Base-by-base conservation (phyloP, 176 grass and related monocot species). In the Poa annua region DNA sequence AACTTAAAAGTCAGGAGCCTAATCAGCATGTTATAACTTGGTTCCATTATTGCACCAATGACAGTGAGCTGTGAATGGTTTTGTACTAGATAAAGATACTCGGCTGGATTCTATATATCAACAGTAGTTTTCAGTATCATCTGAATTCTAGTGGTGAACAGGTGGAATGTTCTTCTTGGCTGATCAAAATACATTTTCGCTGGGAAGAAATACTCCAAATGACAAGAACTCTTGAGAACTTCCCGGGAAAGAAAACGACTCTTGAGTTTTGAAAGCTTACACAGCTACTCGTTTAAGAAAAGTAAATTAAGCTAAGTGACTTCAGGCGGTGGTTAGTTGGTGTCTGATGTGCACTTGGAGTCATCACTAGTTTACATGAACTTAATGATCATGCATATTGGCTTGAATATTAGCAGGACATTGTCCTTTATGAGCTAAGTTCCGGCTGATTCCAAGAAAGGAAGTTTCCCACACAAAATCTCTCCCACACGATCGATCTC, bases 41-140 rank as follows among this genome's bases (percentile, higher is more conserved):
- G 34, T 55, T 34, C 42, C 64, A 77, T 78, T 35, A 81, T 72
- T 85, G 63, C 64, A 17, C 64, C 64, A 77, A 86, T 89, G 74
- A 85, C 45, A 77, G 81, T 86, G 66, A 89, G 77, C 2, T 81
- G 51, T 26, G 32, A 69, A 22, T 52, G 63, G 42, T 76, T 50
- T 44, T 15, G 29, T 26, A 13, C n/a, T 77, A 41, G 15, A 45
- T 44, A 24, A 73, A 38, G 48, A 63, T 45, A 41, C 11, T 26
- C 24, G 8, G 15, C 8, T 75, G 55, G 17, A 70, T 77, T 62
- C 24, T 49, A 32, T 75, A 29, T 69, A 34, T 51, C 77, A 85
- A 6, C 33, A 62, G 61, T 53, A 77, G 29, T 69, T 85, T 63
- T 85, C 41, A 50, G 29, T 22, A 19, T 22, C 71, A 21, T 69